Percentiles rank a stretch among this genome's conserved stretches.
Evolutionary conservation across 2,329 filamentous ascomycete genomes (phyloP).

Genomic region (Davidsoniella eucalypti): DNA sequence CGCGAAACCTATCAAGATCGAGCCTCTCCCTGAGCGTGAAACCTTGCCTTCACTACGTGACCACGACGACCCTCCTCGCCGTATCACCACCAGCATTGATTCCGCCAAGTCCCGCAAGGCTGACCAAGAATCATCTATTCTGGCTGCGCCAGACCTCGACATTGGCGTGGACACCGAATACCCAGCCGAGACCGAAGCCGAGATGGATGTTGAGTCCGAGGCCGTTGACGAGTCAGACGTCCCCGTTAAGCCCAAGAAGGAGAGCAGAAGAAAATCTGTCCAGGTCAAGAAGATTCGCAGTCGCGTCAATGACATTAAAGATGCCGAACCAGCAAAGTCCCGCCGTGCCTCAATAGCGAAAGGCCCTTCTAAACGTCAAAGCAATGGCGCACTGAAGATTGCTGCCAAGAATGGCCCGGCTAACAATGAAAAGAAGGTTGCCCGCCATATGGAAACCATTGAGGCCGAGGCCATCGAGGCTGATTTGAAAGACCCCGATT

Average conservation of each 20-base stretch:
- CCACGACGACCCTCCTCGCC: constrained; percentile 4
- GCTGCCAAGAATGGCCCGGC: constrained; percentile 39
- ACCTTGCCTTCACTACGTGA: constrained; percentile 7
- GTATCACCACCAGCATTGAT: constrained; percentile 2
- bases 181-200: constrained; percentile 11
- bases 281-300: constrained; percentile 24
- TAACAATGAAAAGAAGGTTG: constrained; percentile 29
- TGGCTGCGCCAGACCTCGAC: constrained; percentile 9
- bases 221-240: constrained; percentile 13
- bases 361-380: constrained; percentile 38
- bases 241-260: constrained; percentile 13
- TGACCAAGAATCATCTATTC: constrained; percentile 6
- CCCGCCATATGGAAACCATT: constrained; percentile 22
- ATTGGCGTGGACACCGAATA: constrained; percentile 7
- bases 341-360: constrained; percentile 37
- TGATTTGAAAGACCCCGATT: constrained; percentile 19
- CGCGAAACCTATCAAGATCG: not conserved
- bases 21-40: not conserved
- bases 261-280: constrained; percentile 10
- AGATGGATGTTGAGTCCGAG: constrained; percentile 9
- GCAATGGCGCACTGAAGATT: constrained; percentile 46
- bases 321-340: constrained; percentile 30
- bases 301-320: constrained; percentile 34
- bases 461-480: constrained; percentile 26
- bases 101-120: not conserved